These are phyloP conservation scores for Tetradesmus obliquus DNA, from an alignment of 139 green algal genomes.

Conservation along the genomic window DNA sequence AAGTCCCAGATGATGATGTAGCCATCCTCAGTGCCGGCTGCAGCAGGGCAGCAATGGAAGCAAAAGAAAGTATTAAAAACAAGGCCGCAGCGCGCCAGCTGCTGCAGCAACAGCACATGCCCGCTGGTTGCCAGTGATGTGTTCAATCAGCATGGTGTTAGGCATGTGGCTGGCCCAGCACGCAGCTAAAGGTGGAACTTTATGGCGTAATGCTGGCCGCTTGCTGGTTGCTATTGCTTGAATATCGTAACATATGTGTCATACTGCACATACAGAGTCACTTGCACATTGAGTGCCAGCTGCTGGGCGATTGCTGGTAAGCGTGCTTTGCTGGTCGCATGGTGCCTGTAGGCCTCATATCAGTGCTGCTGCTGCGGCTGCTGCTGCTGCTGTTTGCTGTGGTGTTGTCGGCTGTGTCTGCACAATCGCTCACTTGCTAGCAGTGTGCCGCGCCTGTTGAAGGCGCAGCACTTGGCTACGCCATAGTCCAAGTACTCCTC, in stretches of 20 bases:
- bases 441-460: constrained; percentile 85
- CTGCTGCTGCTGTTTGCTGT: too few species aligned
- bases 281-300: too few species aligned
- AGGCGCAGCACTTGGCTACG: constrained; percentile 66
- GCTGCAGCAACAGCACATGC: not conserved
- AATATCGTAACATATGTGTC: too few species aligned
- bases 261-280: too few species aligned
- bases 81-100: not conserved
- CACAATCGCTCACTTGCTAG: constrained; percentile 70
- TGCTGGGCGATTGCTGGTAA: too few species aligned
- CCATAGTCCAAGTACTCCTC: constrained; percentile 77
- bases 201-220: too few species aligned
- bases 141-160: not conserved
- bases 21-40: constrained; percentile 83
- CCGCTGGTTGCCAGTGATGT: not conserved
- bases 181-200: too few species aligned
- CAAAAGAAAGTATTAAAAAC: too few species aligned
- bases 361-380: too few species aligned
- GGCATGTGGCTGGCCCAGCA: not conserved
- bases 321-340: too few species aligned
- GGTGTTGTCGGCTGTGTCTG: not conserved
- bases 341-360: too few species aligned
- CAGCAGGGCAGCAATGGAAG: not conserved
- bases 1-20: constrained; percentile 89
- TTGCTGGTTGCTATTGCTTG: too few species aligned